Percentiles rank a stretch among this genome's conserved stretches.
phyloP scores from a whole-genome alignment of 2,329 filamentous ascomycete genomes.

The Phialemoniopsis sp. region DNA sequence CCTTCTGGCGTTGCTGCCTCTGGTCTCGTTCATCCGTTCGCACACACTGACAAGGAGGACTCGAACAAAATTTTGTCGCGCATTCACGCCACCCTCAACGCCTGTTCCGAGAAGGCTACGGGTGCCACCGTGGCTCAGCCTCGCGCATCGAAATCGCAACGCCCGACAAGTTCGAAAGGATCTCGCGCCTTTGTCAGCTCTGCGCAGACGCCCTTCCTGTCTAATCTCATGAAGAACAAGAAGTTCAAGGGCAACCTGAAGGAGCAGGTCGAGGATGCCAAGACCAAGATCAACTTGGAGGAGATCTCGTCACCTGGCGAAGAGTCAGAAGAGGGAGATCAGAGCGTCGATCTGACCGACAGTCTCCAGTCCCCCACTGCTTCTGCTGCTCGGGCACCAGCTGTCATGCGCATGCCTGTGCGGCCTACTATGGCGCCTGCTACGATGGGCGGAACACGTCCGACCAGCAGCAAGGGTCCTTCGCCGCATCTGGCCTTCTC shows the following conservation, averaged over 20 bases:
- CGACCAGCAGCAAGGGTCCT: conserved; percentile 54
- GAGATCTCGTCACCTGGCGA: conserved; percentile 48
- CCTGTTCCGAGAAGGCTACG: conserved; percentile 22
- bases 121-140: conserved; percentile 16
- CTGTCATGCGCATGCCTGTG: conserved; percentile 55
- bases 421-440: conserved; percentile 51
- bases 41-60: conserved; percentile 52
- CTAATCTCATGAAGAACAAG: conserved; percentile 57
- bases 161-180: conserved; percentile 10
- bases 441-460: conserved; percentile 33
- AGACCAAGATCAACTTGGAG: conserved; percentile 46
- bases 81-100: conserved; percentile 48
- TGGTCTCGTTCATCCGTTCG: conserved; percentile 59
- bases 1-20: conserved; percentile 20
- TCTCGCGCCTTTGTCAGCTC: conserved; percentile 43
- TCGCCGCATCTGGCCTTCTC: conserved; percentile 32
- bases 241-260: conserved; percentile 58
- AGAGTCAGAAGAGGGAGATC: conserved; percentile 48
- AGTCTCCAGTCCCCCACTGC: conserved; percentile 7
- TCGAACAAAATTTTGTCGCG: conserved; percentile 46
- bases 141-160: background rate
- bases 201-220: conserved; percentile 61
- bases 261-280: conserved; percentile 55
- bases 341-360: conserved; percentile 13
- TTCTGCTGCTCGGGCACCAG: conserved; percentile 28